Conservation (phyloP, 2,329 filamentous ascomycete species). For the Nemania sp. region DNA sequence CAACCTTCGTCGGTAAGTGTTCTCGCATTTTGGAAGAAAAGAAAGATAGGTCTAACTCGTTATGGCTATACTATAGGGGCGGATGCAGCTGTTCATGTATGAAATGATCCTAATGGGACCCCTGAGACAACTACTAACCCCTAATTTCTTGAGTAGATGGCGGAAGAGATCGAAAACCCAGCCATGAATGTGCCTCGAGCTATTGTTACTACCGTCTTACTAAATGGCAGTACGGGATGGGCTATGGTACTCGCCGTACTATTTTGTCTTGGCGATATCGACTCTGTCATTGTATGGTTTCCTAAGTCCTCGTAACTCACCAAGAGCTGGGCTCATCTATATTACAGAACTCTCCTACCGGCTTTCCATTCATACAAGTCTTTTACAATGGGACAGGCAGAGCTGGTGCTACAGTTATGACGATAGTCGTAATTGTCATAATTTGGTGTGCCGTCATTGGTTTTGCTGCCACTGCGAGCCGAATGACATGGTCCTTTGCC, state of each 20-base stretch:
- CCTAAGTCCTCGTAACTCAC: neutral
- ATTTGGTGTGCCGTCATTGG: constrained; percentile 37
- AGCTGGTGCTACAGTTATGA: constrained; percentile 39
- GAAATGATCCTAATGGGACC: neutral
- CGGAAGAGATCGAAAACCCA: constrained; percentile 41
- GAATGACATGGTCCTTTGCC: constrained; percentile 40
- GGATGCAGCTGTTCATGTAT: constrained; percentile 41
- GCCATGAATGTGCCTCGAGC: constrained; percentile 37
- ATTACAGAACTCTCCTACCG: constrained; percentile 35
- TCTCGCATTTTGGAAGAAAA: neutral
- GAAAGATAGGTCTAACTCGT: constrained; percentile 18
- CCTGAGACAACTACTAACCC: neutral
- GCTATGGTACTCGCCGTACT: constrained; percentile 38
- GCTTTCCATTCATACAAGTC: constrained; percentile 39
- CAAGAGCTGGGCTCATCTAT: constrained; percentile 21
- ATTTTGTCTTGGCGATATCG: constrained; percentile 40
- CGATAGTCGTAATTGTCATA: constrained; percentile 34
- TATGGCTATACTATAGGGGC: constrained; percentile 31
- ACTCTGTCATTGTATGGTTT: constrained; percentile 37
- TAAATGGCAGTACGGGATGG: constrained; percentile 39
- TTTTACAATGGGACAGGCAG: constrained; percentile 33
- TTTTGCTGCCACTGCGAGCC: constrained; percentile 35
- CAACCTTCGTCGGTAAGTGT: constrained; percentile 39
- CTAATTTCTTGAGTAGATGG: constrained; percentile 34
- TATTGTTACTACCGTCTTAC: constrained; percentile 34